Percentiles rank a stretch among this genome's conserved stretches.
Conservation (phyloP, 371 early-diverging fungal genomes). For the Batkoa obscura region DNA sequence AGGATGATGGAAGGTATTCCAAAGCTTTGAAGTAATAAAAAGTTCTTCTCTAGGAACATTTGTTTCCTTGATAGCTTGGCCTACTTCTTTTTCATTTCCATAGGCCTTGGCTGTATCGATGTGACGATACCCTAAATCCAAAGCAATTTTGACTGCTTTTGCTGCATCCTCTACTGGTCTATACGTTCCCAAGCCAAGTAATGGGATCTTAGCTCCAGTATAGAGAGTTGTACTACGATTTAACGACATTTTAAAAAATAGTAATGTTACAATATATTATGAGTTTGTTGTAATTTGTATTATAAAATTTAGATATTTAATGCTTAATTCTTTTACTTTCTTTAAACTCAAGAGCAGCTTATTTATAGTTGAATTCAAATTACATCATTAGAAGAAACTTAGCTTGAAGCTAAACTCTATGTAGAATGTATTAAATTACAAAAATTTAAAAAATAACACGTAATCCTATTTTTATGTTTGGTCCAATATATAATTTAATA, state of each 20-base stretch:
- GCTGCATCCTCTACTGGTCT: not conserved
- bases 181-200: constrained; percentile 10
- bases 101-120: constrained; percentile 16
- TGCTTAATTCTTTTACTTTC: no score
- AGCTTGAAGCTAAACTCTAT: no score
- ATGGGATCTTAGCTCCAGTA: constrained; percentile 7
- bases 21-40: constrained; percentile 48
- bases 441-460: no score
- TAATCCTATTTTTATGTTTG: no score
- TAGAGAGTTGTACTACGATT: not conserved
- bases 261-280: no score
- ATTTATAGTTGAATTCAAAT: no score
- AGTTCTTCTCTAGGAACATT: constrained; percentile 41
- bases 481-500: no score
- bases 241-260: not conserved
- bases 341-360: no score
- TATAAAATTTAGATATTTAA: no score
- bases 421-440: no score
- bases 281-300: no score
- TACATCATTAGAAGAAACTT: no score
- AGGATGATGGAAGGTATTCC: constrained; percentile 24
- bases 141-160: constrained; percentile 2
- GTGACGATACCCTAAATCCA: constrained; percentile 12
- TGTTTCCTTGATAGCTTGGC: constrained; percentile 27
- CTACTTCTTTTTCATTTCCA: constrained; percentile 43